Conservation (phyloP, 306 rosid species). For the Inga laurina region DNA sequence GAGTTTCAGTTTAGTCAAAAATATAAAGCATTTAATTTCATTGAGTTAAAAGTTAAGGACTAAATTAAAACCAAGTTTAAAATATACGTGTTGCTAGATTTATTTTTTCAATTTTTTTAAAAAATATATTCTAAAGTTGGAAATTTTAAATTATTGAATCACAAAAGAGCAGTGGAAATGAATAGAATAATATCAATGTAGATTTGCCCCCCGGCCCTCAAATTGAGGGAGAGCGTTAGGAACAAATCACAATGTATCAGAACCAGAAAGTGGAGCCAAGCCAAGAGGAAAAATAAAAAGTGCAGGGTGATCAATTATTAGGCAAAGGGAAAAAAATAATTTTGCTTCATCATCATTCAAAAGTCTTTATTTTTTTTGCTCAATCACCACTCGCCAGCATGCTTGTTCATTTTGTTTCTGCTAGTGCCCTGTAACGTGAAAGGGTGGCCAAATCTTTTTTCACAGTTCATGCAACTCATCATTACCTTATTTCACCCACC, state of each 20-base stretch:
- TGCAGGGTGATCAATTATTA: conserved; percentile 46
- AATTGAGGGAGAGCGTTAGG: conserved; percentile 50
- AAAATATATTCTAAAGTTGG: background rate
- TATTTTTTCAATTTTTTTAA: no score
- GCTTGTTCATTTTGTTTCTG: conserved; percentile 53
- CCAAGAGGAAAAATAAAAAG: conserved; percentile 17
- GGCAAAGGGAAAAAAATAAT: conserved; percentile 29
- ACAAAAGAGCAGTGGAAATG: conserved; percentile 15
- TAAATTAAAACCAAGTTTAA: no score
- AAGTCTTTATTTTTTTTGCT: conserved; percentile 16
- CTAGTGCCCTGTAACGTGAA: conserved; percentile 48
- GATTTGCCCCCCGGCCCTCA: conserved; percentile 44
- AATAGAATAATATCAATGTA: conserved; percentile 19
- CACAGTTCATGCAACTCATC: conserved; percentile 47
- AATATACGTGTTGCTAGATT: no score
- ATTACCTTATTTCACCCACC: conserved; percentile 34
- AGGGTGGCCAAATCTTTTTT: conserved; percentile 18
- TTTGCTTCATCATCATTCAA: conserved; percentile 1
- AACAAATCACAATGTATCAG: conserved; percentile 35
- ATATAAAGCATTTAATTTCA: no score
- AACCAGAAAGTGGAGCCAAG: conserved; percentile 36
- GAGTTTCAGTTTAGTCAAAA: no score
- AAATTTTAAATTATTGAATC: background rate
- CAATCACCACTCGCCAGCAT: conserved; percentile 40
- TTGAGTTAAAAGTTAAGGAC: no score